Evolutionary conservation across 129 eudicot species (phyloP).

Genomic region (Tagetes patula): DNA sequence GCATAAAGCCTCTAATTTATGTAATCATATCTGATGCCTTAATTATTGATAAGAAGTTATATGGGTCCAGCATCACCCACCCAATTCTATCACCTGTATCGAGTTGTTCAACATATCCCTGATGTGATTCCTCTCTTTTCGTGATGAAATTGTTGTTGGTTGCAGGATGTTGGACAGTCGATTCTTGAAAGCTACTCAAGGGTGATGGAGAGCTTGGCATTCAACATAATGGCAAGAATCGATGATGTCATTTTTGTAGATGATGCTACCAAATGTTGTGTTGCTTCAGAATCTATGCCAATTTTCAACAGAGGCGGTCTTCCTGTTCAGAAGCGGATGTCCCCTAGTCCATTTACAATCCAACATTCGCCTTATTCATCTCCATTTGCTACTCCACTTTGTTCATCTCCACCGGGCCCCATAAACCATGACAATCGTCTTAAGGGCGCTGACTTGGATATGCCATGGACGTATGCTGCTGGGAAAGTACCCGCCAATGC

Average conservation of each 20-base stretch:
- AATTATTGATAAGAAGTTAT: neutral
- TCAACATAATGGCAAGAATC: slow-evolving; percentile 92
- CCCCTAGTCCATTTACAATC: slow-evolving; percentile 89
- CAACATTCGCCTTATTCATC: slow-evolving; percentile 73
- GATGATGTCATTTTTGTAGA: slow-evolving; percentile 86
- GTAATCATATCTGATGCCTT: no score
- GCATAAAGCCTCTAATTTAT: neutral
- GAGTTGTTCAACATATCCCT: neutral
- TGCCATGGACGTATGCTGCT: slow-evolving; percentile 68
- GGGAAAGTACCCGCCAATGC: slow-evolving; percentile 58
- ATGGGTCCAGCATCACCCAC: neutral
- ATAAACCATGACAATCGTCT: slow-evolving; percentile 33
- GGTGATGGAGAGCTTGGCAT: slow-evolving; percentile 96
- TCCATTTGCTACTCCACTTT: slow-evolving; percentile 86
- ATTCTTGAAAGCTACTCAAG: slow-evolving; percentile 96
- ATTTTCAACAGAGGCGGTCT: slow-evolving; percentile 67
- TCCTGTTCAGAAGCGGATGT: slow-evolving; percentile 67
- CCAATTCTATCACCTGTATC: neutral
- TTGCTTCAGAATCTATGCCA: slow-evolving; percentile 59
- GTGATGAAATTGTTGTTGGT: neutral
- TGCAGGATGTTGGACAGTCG: slow-evolving; percentile 95
- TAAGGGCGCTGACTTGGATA: slow-evolving; percentile 61
- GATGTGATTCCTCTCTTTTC: neutral
- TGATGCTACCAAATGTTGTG: slow-evolving; percentile 56
- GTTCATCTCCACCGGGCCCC: slow-evolving; percentile 67